These are phyloP conservation scores for Clavariopsis aquatica DNA, from an alignment of 495 filamentous ascomycete genomes.

Conservation along the genomic window DNA sequence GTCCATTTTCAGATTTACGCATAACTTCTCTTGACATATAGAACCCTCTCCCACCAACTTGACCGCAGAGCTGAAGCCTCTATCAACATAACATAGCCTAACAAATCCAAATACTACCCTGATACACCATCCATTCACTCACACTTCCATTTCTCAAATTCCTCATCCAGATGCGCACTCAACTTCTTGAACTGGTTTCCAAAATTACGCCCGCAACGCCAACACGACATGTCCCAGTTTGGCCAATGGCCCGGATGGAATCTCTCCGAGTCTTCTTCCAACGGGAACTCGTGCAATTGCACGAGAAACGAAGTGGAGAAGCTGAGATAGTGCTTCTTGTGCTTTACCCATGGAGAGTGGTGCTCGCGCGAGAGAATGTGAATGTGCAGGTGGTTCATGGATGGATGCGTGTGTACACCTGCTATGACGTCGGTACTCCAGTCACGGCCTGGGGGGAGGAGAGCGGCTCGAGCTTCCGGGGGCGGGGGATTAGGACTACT, in stretches of 20 bases:
- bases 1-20: no score
- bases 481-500: slow-evolving; percentile 46
- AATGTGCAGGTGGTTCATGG: slow-evolving; percentile 89
- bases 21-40: no score
- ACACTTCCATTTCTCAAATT: slow-evolving; percentile 80
- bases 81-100: not conserved
- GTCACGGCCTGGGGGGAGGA: slow-evolving; percentile 65
- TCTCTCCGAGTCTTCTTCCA: slow-evolving; percentile 62
- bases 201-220: slow-evolving; percentile 80
- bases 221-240: slow-evolving; percentile 72
- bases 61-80: no score
- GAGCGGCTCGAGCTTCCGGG: not conserved
- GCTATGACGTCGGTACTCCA: slow-evolving; percentile 75
- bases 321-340: slow-evolving; percentile 88
- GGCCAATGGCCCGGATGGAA: slow-evolving; percentile 56
- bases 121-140: slow-evolving; percentile 38
- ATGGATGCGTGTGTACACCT: slow-evolving; percentile 84
- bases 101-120: no score
- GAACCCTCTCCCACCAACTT: no score
- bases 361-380: slow-evolving; percentile 81
- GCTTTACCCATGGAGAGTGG: slow-evolving; percentile 67
- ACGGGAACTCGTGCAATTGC: slow-evolving; percentile 75
- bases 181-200: slow-evolving; percentile 68
- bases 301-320: slow-evolving; percentile 90
- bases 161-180: slow-evolving; percentile 76